Base-by-base conservation (phyloP, 129 eudicot genomes). In the Arctium minus region DNA sequence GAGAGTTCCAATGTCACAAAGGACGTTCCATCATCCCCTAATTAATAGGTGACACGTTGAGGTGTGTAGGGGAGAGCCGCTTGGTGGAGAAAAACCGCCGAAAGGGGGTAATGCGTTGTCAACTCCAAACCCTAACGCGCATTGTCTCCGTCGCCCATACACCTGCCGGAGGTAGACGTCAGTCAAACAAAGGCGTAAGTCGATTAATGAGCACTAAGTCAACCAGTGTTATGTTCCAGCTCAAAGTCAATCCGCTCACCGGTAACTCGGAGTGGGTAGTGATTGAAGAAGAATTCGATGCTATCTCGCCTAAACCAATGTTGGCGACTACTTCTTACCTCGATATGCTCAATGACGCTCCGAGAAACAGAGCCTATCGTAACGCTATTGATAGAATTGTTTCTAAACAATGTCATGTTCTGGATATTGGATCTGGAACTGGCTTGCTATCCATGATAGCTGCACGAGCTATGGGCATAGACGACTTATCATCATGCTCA, bases 361-460 rank as follows among this genome's bases (percentile, higher is more conserved):
- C 82, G 0, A 88, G 98, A 70, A 95, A 95, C 88, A 83, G 69
- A 74, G 93, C 93, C 1, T 95, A 53, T 40, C 89, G 91, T 11
- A 71, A 29, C 46, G 98, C 98, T 48, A 95, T 95, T 79, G 92
- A 95, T 5, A 92, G 76, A 82, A 87, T 92, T 17, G 82, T 95
- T 29, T 84, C 92, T n/a, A 78, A 85, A 72, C 94, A 93, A 53
- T 91, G 90, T 78, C 94, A 89, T 90, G 96, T 94, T 84, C 95
- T 94, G 33, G 98, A 94, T 86, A 94, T 94, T 80, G 98, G 98
- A 73, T 92, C 97, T 67, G 98, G 98, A 75, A 95, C 98, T 18
- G 98, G 98, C 48, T 91, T 95, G 86, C 87, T 95, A 60, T 95
- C 98, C 29, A 89, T 95, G 98, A 92, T 95, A 97, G 98, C 94